Conservation (phyloP, 257 asterid genomes). For the Penstemon eatonii region DNA sequence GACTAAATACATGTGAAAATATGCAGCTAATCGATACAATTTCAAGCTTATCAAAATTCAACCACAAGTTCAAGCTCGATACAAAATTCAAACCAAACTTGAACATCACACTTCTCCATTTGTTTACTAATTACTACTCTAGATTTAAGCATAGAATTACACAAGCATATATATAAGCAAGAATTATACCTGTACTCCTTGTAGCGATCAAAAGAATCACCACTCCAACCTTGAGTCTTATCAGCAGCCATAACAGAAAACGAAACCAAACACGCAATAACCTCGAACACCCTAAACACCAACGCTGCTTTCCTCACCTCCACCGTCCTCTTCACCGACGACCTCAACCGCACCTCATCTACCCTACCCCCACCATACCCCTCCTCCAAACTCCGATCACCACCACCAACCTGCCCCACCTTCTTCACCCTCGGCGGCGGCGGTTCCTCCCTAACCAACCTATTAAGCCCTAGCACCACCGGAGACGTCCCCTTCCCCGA, state of each 20-base stretch:
- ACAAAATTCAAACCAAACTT: too few species aligned
- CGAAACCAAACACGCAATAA: slow-evolving; percentile 58
- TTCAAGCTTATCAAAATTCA: too few species aligned
- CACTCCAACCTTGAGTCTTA: slow-evolving; percentile 79
- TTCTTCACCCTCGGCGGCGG: slow-evolving; percentile 39
- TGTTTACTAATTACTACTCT: too few species aligned
- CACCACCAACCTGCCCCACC: slow-evolving; percentile 37
- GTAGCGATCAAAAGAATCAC: slow-evolving; percentile 79
- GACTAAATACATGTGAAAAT: too few species aligned
- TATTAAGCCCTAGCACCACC: slow-evolving; percentile 39
- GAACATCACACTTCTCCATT: too few species aligned
- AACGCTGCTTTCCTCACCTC: slow-evolving; percentile 44
- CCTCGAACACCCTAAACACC: slow-evolving; percentile 59
- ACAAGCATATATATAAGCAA: neutral
- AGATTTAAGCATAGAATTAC: neutral
- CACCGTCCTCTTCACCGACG: slow-evolving; percentile 31
- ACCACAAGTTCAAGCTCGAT: too few species aligned
- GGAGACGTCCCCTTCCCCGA: slow-evolving; percentile 32
- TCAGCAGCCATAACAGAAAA: slow-evolving; percentile 88
- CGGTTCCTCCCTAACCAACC: slow-evolving; percentile 47
- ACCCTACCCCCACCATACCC: slow-evolving; percentile 36
- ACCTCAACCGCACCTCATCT: slow-evolving; percentile 38
- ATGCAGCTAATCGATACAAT: too few species aligned
- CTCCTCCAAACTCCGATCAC: slow-evolving; percentile 42
- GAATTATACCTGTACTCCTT: slow-evolving; percentile 51